Base-by-base conservation (phyloP, 1,284 basidiomycete genomes). In the Ganoderma resinaceum region DNA sequence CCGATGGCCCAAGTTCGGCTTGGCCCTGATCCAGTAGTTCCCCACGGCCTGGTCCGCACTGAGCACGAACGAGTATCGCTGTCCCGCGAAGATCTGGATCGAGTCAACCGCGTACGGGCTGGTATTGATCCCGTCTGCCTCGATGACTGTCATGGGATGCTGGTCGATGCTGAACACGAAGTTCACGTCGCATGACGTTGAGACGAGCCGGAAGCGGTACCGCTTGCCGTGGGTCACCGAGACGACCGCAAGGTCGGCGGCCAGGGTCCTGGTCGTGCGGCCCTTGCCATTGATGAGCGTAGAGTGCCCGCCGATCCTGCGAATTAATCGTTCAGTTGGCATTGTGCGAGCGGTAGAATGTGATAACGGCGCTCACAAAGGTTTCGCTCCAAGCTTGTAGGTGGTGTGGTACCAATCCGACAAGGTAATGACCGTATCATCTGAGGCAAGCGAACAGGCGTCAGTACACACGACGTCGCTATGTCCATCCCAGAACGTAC, bases 281-380 rank as follows among this genome's bases (percentile, higher is more conserved):
- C 85, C 85, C 33, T 77, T 75, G 9, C 84, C 84, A 63, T 90
- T 90, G 75, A 91, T 86, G 12, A 89, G 74, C 2, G 85, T 87
- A 0, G 83, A 35, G 37, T 75, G 66, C 6, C 63, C 62, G 37
- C 65, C 57, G 23, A 23, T 29, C n/a, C 68, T 72, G 46, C 61
- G 4, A 43, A 18, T 18, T n/a, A 20, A 3, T 20, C 8, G 46
- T 26, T 26, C n/a, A 52, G 23, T 14, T 9, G 11, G 2, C 9
- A 52, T 14, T 20, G 42, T 20, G 18, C 18, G 18, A 20, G 42
- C n/a, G 7, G 42, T 20, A 43, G 42, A 43, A 20, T 20, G 42
- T 20, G 42, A 20, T 43, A 20, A 43, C 4, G 18, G 42, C 16
- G 7, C 42, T 43, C 42, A 43, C 42, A 43, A 43, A 43, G 42